A percentile compares a stretch with the other conserved stretches of the same genome.
Evolutionary conservation across 441 rosid genomes (phyloP).

Genomic region (Gossypium davidsonii): DNA sequence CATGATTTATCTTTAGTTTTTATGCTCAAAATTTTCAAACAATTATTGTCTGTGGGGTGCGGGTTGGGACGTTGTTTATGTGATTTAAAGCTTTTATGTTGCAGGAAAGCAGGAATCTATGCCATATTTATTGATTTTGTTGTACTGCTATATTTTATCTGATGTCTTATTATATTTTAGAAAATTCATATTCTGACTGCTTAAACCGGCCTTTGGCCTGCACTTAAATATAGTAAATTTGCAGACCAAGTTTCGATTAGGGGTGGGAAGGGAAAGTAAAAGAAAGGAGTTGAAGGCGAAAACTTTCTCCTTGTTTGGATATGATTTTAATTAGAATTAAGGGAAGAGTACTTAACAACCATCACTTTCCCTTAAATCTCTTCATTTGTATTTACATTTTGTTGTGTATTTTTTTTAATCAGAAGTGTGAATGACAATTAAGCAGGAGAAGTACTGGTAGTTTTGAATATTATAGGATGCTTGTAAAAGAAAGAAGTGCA

Average conservation of each 20-base stretch:
- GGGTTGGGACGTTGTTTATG: neutral
- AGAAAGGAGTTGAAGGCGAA: neutral
- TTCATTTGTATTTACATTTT: neutral
- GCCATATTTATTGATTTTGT: neutral
- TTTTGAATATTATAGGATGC: conserved; percentile 5
- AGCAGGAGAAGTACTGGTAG: neutral
- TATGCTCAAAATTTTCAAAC: neutral
- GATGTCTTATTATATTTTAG: neutral
- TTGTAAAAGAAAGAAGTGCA: neutral
- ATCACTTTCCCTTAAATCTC: neutral
- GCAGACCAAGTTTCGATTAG: neutral
- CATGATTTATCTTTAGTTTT: neutral
- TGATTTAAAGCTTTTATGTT: neutral
- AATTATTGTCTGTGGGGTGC: neutral
- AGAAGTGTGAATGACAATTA: neutral
- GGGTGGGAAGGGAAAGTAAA: neutral
- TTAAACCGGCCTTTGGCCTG: neutral
- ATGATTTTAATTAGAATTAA: neutral
- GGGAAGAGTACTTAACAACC: neutral
- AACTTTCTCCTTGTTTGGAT: neutral
- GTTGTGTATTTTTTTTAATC: neutral
- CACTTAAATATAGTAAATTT: neutral
- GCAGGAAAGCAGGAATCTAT: neutral
- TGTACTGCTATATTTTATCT: neutral
- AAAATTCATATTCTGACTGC: neutral